phyloP scores from a whole-genome alignment of 2,329 filamentous ascomycete genomes.

The Colletotrichum liriopes region DNA sequence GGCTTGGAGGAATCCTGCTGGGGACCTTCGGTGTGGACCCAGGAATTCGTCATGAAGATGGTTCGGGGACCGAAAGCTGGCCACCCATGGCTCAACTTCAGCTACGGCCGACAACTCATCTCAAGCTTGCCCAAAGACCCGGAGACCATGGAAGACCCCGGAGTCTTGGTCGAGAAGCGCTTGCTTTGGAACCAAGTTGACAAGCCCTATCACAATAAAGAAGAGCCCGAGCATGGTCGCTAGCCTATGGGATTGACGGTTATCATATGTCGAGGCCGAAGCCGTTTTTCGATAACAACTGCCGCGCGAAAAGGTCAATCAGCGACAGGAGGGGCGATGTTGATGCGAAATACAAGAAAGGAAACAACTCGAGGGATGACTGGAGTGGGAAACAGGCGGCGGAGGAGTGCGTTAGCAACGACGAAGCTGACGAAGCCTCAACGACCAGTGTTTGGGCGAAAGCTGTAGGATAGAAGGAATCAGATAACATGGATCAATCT shows the following conservation, averaged over 20 bases:
- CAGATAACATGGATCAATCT: background rate
- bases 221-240: too few relatives aligned
- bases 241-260: background rate
- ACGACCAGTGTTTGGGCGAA: background rate
- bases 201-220: background rate
- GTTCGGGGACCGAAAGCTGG: background rate
- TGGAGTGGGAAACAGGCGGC: background rate
- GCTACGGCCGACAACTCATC: background rate
- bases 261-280: too few relatives aligned
- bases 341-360: background rate
- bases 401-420: background rate
- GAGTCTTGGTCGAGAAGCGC: background rate
- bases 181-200: conserved; percentile 3
- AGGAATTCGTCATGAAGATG: conserved; percentile 1
- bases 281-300: too few relatives aligned
- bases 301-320: background rate
- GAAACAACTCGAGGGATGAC: background rate
- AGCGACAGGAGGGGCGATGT: background rate
- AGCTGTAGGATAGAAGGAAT: background rate
- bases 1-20: background rate
- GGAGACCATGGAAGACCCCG: conserved; percentile 2
- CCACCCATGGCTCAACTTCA: conserved; percentile 6
- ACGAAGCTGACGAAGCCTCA: background rate
- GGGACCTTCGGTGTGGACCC: conserved; percentile 13
- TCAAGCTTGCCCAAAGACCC: conserved; percentile 8